Evolutionary conservation across 1,284 basidiomycete genomes (phyloP).

Genomic region (Moniliella sp.): DNA sequence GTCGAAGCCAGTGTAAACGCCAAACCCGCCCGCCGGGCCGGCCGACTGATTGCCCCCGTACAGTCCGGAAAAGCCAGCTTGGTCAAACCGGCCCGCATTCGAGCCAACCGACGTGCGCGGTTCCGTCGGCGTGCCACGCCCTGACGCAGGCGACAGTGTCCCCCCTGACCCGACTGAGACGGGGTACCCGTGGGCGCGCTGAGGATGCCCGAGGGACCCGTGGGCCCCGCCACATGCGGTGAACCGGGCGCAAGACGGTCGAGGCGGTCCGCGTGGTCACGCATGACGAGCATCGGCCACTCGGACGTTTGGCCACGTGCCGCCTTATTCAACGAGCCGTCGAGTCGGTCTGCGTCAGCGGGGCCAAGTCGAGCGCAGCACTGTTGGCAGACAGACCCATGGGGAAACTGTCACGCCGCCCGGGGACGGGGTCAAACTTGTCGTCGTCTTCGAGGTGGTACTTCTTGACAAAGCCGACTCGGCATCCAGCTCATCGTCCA

Average conservation of each 20-base stretch:
- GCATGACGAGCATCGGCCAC: slow-evolving; percentile 67
- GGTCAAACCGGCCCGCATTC: too few species aligned
- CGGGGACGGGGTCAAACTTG: slow-evolving; percentile 44
- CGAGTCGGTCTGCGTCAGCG: slow-evolving; percentile 65
- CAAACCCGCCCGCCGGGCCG: too few species aligned
- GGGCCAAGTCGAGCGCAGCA: slow-evolving; percentile 73
- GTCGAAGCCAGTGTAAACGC: too few species aligned
- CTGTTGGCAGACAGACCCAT: slow-evolving; percentile 69
- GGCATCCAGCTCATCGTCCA: neutral
- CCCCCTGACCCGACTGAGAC: too few species aligned
- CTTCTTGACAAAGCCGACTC: slow-evolving; percentile 30
- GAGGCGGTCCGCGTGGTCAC: slow-evolving; percentile 24
- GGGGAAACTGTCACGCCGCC: slow-evolving; percentile 36
- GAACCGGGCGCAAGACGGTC: slow-evolving; percentile 2
- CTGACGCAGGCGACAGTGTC: too few species aligned
- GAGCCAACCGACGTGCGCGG: too few species aligned
- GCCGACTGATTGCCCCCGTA: too few species aligned
- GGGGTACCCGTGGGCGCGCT: slow-evolving; percentile 5
- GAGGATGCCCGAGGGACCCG: slow-evolving; percentile 5
- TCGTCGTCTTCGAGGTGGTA: slow-evolving; percentile 28
- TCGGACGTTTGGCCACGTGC: slow-evolving; percentile 53
- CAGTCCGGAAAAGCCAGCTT: too few species aligned
- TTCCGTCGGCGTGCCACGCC: too few species aligned
- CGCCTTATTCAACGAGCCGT: too few species aligned
- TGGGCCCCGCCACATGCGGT: too few species aligned